Percentiles rank a stretch among this genome's conserved stretches.
Evolutionary conservation across 179 eudicot species (phyloP).

Genomic region (Vitellaria paradoxa): DNA sequence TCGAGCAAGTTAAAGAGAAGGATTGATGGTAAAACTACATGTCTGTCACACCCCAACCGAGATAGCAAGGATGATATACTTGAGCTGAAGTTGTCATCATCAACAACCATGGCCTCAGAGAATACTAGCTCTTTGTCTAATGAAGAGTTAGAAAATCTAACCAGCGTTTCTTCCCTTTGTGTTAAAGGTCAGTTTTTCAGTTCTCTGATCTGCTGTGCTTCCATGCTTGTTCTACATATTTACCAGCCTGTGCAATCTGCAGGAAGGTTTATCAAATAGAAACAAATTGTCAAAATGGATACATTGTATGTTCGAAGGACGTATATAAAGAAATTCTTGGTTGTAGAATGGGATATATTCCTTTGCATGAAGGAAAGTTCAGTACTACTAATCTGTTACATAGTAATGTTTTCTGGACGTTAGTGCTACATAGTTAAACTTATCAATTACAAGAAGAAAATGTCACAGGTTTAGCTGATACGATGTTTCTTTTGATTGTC

Average conservation of each 20-base stretch:
- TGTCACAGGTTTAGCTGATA: slow-evolving; percentile 12
- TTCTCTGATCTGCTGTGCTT: not conserved
- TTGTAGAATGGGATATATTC: not conserved
- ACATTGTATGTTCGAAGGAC: not conserved
- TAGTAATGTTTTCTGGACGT: not conserved
- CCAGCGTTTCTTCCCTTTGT: slow-evolving; percentile 62
- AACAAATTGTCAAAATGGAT: not conserved
- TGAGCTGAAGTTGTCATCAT: slow-evolving; percentile 58
- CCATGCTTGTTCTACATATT: not conserved
- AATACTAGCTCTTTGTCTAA: slow-evolving; percentile 59
- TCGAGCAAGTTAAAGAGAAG: slow-evolving; percentile 21
- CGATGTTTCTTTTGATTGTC: slow-evolving; percentile 19
- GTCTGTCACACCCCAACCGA: slow-evolving; percentile 15
- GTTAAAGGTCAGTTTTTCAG: slow-evolving; percentile 54
- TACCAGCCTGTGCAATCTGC: not conserved
- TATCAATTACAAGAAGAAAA: not conserved
- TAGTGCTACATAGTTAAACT: not conserved
- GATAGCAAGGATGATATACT: slow-evolving; percentile 47
- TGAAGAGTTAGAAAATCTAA: slow-evolving; percentile 49
- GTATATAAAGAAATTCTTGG: not conserved
- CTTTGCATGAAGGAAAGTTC: not conserved
- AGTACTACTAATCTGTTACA: not conserved
- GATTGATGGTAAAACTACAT: slow-evolving; percentile 15
- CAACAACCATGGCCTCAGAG: slow-evolving; percentile 44
- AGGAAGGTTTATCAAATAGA: not conserved